These are phyloP conservation scores for Candida broadrunensis DNA, from an alignment of 805 yeast species.

Conservation along the genomic window DNA sequence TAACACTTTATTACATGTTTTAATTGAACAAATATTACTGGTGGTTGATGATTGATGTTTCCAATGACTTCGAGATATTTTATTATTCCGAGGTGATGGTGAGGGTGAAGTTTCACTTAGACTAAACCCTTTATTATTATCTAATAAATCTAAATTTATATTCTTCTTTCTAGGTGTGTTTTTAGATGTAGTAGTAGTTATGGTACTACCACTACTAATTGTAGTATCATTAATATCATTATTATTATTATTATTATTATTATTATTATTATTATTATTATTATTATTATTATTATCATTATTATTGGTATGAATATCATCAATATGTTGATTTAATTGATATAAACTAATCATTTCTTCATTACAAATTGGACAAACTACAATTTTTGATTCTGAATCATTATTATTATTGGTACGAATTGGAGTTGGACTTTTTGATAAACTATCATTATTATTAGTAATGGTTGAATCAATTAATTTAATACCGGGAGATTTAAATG, in stretches of 20 bases:
- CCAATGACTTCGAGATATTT: constrained; percentile 57
- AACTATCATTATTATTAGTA: not conserved
- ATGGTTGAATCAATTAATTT: not conserved
- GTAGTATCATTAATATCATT: constrained; percentile 61
- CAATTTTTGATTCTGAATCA: not conserved
- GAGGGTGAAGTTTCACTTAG: constrained; percentile 18
- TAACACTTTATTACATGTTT: constrained; percentile 41
- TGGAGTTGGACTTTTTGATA: not conserved
- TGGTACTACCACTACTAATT: constrained; percentile 33
- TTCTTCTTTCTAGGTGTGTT: constrained; percentile 30
- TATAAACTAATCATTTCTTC: constrained; percentile 51
- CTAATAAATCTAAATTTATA: constrained; percentile 50
- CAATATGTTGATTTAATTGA: constrained; percentile 69
- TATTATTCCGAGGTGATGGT: constrained; percentile 1
- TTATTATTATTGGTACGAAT: not conserved
- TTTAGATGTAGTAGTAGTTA: constrained; percentile 23
- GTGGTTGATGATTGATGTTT: constrained; percentile 38
- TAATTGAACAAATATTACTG: constrained; percentile 39
- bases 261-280: constrained; percentile 69
- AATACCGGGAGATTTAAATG: not conserved
- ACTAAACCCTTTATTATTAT: constrained; percentile 35
- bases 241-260: constrained; percentile 56
- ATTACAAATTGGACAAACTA: constrained; percentile 67
- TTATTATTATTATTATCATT: constrained; percentile 53
- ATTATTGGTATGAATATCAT: constrained; percentile 54